Base-by-base conservation (phyloP, 1,284 basidiomycete species). In the Puccinia coronata region DNA sequence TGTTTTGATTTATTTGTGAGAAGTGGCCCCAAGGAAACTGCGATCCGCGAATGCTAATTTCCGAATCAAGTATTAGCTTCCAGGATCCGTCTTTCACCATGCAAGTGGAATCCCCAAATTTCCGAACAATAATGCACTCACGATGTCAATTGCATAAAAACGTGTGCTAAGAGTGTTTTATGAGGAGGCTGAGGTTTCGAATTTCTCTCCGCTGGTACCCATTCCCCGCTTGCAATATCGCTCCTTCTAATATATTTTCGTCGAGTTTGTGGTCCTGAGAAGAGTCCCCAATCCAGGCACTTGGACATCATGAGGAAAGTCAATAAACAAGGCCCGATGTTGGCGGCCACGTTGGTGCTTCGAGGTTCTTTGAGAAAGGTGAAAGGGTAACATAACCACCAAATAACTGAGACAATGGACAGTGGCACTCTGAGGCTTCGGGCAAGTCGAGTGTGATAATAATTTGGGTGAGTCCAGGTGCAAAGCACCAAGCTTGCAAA, bases 11-110 rank as follows among this genome's bases (percentile, higher is more conserved):
- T 2, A 73, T n/a, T 36, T 57, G 28, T 39, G 71, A 73, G 51
- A 57, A 53, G 51, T 73, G 71, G 23, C 71, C 71, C 71, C 71
- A 73, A n/a, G 49, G 71, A 73, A 55, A 73, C 41, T 73, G 71
- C 34, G 53, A 39, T 73, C 71, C 71, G 34, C 71, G 71, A 28
- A 73, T 39, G n/a, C 71, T 73, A 39, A 47, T 12, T 69, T 49
- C 16, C 34, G 34, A 34, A 34, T 39, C 59, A 39, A 31, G 39
- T 5, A 1, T 51, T 49, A 12, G n/a, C n/a, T n/a, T n/a, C 53
- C 8, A 71, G 43, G 47, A 23, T 39, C 16, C 6, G 31, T 34
- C 59, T 23, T 1, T 4, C 55, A 25, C 25, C 3, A 3, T 34
- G 31, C 1, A 51, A 51, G 31, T 36, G 28, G 8, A 36, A 57